These are phyloP conservation scores for Blastomyces silverae DNA, from an alignment of 2,329 filamentous ascomycete genomes.

Conservation along the genomic window DNA sequence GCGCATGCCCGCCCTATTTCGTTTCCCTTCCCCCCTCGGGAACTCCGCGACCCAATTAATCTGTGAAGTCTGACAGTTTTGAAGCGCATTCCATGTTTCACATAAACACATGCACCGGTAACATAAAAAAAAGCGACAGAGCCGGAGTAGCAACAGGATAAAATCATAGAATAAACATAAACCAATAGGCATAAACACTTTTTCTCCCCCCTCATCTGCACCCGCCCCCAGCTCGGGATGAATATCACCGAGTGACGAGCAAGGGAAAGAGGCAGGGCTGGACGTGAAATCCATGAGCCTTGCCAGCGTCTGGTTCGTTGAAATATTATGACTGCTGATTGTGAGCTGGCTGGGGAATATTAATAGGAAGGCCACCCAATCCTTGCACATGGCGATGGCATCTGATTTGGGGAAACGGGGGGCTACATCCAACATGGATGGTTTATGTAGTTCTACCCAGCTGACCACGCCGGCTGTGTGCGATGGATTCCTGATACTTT, in stretches of 20 bases:
- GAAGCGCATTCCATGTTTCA: too few species aligned
- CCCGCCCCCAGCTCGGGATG: not conserved
- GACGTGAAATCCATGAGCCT: not conserved
- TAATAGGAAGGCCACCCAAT: not conserved
- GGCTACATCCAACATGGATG: not conserved
- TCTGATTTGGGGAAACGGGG: constrained; percentile 8
- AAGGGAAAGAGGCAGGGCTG: not conserved
- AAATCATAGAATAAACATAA: not conserved
- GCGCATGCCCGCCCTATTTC: too few species aligned
- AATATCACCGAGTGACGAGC: not conserved
- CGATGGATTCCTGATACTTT: not conserved
- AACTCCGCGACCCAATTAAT: not conserved
- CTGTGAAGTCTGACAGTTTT: too few species aligned
- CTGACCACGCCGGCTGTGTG: constrained; percentile 11
- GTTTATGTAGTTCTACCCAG: constrained; percentile 2
- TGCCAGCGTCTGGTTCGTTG: not conserved
- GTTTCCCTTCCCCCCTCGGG: too few species aligned
- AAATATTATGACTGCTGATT: not conserved
- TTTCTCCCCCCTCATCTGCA: not conserved
- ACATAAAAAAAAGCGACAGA: not conserved
- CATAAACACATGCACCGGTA: not conserved
- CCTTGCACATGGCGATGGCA: constrained; percentile 11
- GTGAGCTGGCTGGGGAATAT: not conserved
- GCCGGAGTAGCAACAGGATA: not conserved
- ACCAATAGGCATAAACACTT: not conserved